These are phyloP conservation scores for Talaromyces sp. DNA, from an alignment of 2,329 filamentous ascomycete species.

Conservation along the genomic window DNA sequence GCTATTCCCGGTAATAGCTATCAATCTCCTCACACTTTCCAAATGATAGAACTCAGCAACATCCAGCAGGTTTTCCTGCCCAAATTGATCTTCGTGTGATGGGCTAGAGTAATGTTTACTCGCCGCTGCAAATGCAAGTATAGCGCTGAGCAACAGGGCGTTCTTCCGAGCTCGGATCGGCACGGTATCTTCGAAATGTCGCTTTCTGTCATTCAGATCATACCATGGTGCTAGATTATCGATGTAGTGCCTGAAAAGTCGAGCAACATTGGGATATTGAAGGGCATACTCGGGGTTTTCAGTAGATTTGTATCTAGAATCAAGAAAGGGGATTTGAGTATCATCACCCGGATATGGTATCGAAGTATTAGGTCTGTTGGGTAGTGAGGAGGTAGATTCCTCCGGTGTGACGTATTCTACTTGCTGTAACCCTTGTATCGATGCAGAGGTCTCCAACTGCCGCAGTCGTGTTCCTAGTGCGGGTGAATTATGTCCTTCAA, in stretches of 20 bases:
- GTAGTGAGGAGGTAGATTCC: background rate
- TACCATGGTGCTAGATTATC: slow-evolving; percentile 45
- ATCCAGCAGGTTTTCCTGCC: slow-evolving; percentile 6
- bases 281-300: background rate
- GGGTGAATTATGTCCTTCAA: background rate
- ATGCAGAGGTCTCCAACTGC: background rate
- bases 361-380: background rate
- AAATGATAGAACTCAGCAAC: slow-evolving; percentile 43
- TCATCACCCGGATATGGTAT: background rate
- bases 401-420: background rate
- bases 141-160: slow-evolving; percentile 44
- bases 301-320: background rate
- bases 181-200: slow-evolving; percentile 37
- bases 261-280: background rate
- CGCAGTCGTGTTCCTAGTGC: background rate
- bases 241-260: slow-evolving; percentile 42
- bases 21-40: slow-evolving; percentile 40
- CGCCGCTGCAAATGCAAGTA: slow-evolving; percentile 47
- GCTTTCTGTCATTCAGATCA: slow-evolving; percentile 44
- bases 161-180: slow-evolving; percentile 39
- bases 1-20: slow-evolving; percentile 35
- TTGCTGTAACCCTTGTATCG: background rate
- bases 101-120: slow-evolving; percentile 32
- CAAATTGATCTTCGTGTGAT: slow-evolving; percentile 9
- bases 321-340: background rate